A percentile compares a stretch with the other conserved stretches of the same genome.
These are phyloP conservation scores for Alopecurus myosuroides DNA, from an alignment of 176 grass and related monocot species.

Conservation along the genomic window DNA sequence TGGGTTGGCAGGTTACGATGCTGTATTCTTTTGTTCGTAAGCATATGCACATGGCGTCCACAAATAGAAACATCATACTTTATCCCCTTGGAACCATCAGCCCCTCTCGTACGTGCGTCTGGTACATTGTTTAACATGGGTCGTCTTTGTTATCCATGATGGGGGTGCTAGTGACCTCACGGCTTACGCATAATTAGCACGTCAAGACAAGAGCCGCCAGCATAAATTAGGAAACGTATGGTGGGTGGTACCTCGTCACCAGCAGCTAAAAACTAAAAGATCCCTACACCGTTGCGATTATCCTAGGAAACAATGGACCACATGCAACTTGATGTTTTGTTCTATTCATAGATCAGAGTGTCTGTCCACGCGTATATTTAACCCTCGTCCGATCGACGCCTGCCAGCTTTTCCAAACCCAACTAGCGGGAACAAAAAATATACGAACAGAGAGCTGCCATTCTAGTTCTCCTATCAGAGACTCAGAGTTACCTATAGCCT, in stretches of 20 bases:
- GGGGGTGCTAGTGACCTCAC: background rate
- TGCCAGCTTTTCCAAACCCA: too few species aligned
- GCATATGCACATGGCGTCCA: too few species aligned
- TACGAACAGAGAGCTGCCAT: too few species aligned
- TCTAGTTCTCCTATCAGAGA: too few species aligned
- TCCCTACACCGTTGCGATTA: background rate
- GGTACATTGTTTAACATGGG: background rate
- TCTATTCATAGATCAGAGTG: background rate
- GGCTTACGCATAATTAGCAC: background rate
- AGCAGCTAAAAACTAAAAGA: background rate
- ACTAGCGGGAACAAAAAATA: too few species aligned
- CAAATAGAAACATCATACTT: too few species aligned
- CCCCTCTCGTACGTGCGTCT: background rate
- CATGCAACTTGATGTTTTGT: background rate
- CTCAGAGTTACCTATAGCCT: too few species aligned
- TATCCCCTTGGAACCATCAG: too few species aligned
- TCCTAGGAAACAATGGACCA: background rate
- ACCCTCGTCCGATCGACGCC: background rate
- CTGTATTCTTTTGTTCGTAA: too few species aligned
- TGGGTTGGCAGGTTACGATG: too few species aligned
- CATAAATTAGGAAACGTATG: background rate
- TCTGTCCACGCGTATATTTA: background rate
- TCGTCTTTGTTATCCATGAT: background rate
- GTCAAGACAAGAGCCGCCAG: background rate
- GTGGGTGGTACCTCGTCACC: background rate